Base-by-base conservation (phyloP, 1,139 yeast genomes). In the Geotrichum aggregatum region DNA sequence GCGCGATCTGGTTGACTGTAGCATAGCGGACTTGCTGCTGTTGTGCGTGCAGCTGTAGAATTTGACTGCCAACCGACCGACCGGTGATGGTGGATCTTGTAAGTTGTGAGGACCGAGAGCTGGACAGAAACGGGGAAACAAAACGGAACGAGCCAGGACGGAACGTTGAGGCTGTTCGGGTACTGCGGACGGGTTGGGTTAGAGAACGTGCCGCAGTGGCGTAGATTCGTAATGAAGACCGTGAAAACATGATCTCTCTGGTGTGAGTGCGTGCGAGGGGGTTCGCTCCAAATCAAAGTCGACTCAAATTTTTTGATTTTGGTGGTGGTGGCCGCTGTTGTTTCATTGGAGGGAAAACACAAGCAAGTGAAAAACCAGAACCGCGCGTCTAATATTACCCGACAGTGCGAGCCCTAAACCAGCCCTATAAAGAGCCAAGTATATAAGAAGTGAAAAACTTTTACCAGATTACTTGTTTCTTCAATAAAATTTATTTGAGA, bases 1-100 rank as follows among this genome's bases (percentile, higher is more conserved):
- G 57, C 33, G 63, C 59, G 49, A 62, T 58, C 56, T 64, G 67
- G 52, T 64, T 64, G 40, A 64, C 48, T 6, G 67, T 63, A 19
- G 65, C 64, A 40, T 61, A 59, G 28, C 57, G 54, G 18, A 54
- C 54, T 24, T 54, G 57, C 18, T 44, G 51, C 39, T 52, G 54
- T 16, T 50, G 52, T 18, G 49, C 42, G 19, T 40, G 49, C 11
- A 10, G 11, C 28, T 46, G 49, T 21, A 47, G 39, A 21, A 43
- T 42, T 36, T 36, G 34, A 36, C 45, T 42, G 16, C 8, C 35
- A 30, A 30, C 26, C 26, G 46, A 43, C 30, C 14, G 30, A 16
- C 13, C 6, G 18, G 18, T 34, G 6, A n/a, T 10, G 19, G n/a
- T 40, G 31, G 28, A 24, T 24, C 30, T 40, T 30, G 14, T 6